These are phyloP conservation scores for Nitzschia palea DNA, from an alignment of 108 stramenopile species.

Conservation along the genomic window DNA sequence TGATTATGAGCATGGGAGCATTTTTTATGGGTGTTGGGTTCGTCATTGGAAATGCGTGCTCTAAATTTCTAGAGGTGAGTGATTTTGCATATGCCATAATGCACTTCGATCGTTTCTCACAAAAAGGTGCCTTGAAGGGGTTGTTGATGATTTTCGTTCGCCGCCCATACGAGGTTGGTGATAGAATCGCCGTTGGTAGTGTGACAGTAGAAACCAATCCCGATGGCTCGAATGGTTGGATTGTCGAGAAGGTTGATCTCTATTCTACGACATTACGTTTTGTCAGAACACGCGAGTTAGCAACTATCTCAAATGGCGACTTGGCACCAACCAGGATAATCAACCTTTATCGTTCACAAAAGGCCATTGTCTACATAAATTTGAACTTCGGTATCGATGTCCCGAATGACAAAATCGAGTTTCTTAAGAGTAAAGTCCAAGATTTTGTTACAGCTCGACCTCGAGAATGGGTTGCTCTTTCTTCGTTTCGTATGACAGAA, in stretches of 20 bases:
- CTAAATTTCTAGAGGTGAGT: conserved; percentile 69
- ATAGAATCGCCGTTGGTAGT: conserved; percentile 25
- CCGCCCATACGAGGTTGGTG: conserved; percentile 68
- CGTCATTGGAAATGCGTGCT: conserved; percentile 53
- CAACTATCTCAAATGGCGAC: conserved; percentile 71
- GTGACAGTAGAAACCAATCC: conserved; percentile 37
- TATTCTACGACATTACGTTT: conserved; percentile 20
- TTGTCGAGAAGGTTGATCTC: conserved; percentile 46
- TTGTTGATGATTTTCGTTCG: conserved; percentile 57
- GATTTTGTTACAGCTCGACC: conserved; percentile 56
- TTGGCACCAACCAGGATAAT: conserved; percentile 63
- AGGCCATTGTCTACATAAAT: conserved; percentile 45
- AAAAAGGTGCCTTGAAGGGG: too few relatives aligned
- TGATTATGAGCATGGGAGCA: conserved; percentile 35
- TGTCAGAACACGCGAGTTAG: conserved; percentile 69
- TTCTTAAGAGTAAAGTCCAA: conserved; percentile 55
- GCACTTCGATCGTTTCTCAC: too few relatives aligned
- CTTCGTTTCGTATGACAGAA: conserved; percentile 45
- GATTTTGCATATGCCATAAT: too few relatives aligned
- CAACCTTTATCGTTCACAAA: conserved; percentile 66
- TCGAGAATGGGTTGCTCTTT: conserved; percentile 58
- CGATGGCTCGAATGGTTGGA: conserved; percentile 60
- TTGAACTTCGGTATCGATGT: conserved; percentile 69
- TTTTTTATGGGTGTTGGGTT: conserved; percentile 48
- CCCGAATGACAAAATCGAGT: conserved; percentile 39